A percentile compares a stretch with the other conserved stretches of the same genome.
Conservation (phyloP, 2,329 filamentous ascomycete genomes). For the Parascedosporium putredinis region DNA sequence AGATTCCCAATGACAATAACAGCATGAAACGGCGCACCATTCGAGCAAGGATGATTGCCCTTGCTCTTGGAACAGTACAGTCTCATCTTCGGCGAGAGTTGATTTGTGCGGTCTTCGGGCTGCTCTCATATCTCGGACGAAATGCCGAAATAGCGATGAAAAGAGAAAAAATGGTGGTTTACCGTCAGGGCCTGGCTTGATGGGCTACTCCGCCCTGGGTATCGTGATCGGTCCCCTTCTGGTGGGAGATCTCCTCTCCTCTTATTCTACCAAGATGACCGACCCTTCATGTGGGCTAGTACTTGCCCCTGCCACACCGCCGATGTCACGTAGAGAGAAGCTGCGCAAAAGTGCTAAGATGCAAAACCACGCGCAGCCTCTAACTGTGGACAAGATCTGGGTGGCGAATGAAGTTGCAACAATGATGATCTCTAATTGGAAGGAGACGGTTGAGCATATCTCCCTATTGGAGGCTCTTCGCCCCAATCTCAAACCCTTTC, state of each 20-base stretch:
- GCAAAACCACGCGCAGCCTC: constrained; percentile 10
- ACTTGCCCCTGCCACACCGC: constrained; percentile 31
- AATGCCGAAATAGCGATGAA: constrained; percentile 42
- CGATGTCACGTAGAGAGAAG: constrained; percentile 16
- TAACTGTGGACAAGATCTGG: constrained; percentile 43
- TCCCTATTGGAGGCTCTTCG: constrained; percentile 25
- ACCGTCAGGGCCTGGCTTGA: constrained; percentile 45
- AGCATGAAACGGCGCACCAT: constrained; percentile 44
- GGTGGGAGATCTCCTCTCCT: constrained; percentile 44
- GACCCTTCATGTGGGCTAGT: constrained; percentile 22
- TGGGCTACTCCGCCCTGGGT: constrained; percentile 53
- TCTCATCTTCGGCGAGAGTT: constrained; percentile 52
- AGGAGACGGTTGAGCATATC: constrained; percentile 52
- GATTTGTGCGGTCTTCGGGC: constrained; percentile 56
- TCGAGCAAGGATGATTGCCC: constrained; percentile 53
- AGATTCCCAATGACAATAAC: constrained; percentile 39
- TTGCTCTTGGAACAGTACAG: constrained; percentile 49
- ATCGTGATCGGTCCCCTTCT: constrained; percentile 57
- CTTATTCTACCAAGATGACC: constrained; percentile 37
- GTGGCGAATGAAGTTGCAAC: constrained; percentile 50
- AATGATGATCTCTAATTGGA: constrained; percentile 58
- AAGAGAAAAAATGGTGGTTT: constrained; percentile 42
- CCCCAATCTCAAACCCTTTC: not conserved
- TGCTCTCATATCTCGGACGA: constrained; percentile 50
- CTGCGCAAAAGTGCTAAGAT: not conserved